Evolutionary conservation across 2,329 filamentous ascomycete genomes (phyloP).

Genomic region (Alternaria ethzedia): DNA sequence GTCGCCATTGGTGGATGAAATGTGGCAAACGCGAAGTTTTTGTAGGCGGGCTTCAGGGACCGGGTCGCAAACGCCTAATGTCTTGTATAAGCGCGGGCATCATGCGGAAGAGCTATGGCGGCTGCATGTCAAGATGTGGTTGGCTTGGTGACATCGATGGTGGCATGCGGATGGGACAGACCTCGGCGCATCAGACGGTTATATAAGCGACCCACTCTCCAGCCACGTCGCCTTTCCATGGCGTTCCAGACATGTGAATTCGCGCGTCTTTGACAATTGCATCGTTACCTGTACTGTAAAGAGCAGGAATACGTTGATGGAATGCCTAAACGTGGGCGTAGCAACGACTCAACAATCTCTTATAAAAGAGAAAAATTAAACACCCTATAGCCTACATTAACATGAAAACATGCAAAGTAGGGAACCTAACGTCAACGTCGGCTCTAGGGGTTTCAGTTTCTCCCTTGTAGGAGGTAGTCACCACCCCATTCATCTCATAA

Average conservation of each 20-base stretch:
- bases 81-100: not conserved
- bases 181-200: not conserved
- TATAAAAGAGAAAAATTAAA: not conserved
- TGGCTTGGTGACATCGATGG: not conserved
- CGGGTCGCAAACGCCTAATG: not conserved
- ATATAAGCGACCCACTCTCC: conserved; percentile 1
- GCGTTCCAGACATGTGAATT: not conserved
- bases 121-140: not conserved
- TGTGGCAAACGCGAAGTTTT: conserved; percentile 1
- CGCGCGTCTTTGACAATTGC: not conserved
- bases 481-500: not conserved
- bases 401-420: not conserved
- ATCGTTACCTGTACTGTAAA: not conserved
- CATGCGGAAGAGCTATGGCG: not conserved
- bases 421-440: not conserved
- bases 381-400: not conserved
- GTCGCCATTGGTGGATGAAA: conserved; percentile 13
- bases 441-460: not conserved
- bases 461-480: not conserved
- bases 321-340: not conserved
- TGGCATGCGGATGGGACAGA: not conserved
- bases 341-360: not conserved
- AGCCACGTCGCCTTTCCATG: not conserved
- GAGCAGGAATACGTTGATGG: not conserved
- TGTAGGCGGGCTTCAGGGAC: not conserved